Evolutionary conservation across 2,329 filamentous ascomycete species (phyloP).

Genomic region (Onygenales sp.): DNA sequence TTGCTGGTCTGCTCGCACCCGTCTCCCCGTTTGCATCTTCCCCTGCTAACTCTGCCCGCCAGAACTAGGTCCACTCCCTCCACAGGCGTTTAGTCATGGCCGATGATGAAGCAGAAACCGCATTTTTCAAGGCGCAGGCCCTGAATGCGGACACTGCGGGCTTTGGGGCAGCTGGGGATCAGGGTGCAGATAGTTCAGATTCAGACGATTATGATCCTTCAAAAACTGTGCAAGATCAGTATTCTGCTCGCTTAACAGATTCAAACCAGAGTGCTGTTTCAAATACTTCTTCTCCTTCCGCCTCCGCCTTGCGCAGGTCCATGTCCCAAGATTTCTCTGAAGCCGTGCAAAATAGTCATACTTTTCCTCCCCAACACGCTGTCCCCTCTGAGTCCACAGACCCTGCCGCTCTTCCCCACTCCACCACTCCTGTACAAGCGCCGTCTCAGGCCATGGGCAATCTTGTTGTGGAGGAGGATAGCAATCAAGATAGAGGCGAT

Average conservation of each 20-base stretch:
- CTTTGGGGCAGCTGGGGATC: conserved; percentile 37
- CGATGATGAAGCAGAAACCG: conserved; percentile 44
- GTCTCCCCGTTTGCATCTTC: background rate
- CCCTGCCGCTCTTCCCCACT: conserved; percentile 20
- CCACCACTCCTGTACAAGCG: conserved; percentile 24
- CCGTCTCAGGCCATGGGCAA: conserved; percentile 49
- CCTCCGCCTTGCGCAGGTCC: conserved; percentile 15
- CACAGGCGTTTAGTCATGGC: conserved; percentile 31
- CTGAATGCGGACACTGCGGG: conserved; percentile 30
- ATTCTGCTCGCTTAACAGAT: conserved; percentile 23
- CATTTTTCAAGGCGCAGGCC: conserved; percentile 43
- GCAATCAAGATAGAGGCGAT: conserved; percentile 42
- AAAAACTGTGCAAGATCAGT: conserved; percentile 36
- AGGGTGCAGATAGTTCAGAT: conserved; percentile 43
- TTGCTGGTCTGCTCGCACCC: background rate
- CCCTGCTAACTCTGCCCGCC: background rate
- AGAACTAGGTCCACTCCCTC: background rate
- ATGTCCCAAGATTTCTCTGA: conserved; percentile 20
- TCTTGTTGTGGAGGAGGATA: conserved; percentile 55
- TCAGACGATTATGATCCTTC: conserved; percentile 48
- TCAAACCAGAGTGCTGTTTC: conserved; percentile 19
- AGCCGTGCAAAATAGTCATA: conserved; percentile 19
- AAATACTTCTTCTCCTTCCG: conserved; percentile 18
- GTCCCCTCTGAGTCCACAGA: conserved; percentile 26
- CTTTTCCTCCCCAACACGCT: conserved; percentile 22